Evolutionary conservation across 2,329 filamentous ascomycete genomes (phyloP), one percentile per base, ranked within the genome.

Genomic region (Simplicillium sp.): DNA sequence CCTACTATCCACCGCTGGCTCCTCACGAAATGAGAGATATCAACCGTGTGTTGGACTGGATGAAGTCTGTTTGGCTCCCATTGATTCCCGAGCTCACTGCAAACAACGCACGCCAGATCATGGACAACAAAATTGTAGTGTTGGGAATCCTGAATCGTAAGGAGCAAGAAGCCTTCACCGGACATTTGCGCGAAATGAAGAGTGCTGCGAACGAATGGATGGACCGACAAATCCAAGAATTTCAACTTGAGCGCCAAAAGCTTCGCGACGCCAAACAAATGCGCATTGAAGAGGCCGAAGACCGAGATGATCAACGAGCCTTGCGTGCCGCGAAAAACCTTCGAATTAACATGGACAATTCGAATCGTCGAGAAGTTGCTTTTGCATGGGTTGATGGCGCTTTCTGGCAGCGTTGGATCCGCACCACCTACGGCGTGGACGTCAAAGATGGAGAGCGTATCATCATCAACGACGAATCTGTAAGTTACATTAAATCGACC

Each of bases 331-430:
- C 92, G 29, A 98, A 98, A 71, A 82, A 79, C 48, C 94, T 94
- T 55, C 80, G 82, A 28, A 89, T 98, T 58, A 86, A 88, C 52
- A 94, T 96, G 78, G 84, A 90, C 52, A 84, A 84, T 56, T 77
- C 87, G 39, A 81, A 88, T 56, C 82, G 83, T 51, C 94, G 90
- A 60, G 85, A 94, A 57, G 88, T 97, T 34, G 78, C 80, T 8
- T 98, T 98, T 62, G 92, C 92, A 11, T 98, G 92, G 92, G 87
- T 97, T 11, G 92, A 98, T 58, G 88, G 89, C 38, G 77, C 87
- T 7, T 97, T 97, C 62, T 98, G 92, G 92, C 89, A 97, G 62
- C 78, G 90, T 46, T 98, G 92, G 92, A 79, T 98, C 48, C 77
- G 84, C 50, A 89, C 83, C n/a, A 96, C 90, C 0, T 98, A 94